These are phyloP conservation scores for Arabis hirsuta DNA, from an alignment of 345 rosid species.

Conservation along the genomic window DNA sequence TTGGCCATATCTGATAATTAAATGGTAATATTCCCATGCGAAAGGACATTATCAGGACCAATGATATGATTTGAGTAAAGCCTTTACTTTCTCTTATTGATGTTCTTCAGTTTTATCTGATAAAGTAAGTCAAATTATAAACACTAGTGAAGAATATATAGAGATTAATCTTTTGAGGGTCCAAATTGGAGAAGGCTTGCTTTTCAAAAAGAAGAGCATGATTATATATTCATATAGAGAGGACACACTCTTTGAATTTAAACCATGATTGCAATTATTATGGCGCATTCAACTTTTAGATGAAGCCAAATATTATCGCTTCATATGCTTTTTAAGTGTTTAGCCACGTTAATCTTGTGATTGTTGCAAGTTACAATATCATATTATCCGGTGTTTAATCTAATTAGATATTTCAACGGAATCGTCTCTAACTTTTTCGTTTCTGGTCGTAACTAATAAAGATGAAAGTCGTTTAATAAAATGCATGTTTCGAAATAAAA, in stretches of 20 bases:
- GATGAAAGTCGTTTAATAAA: too few relatives aligned
- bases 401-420: too few relatives aligned
- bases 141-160: too few relatives aligned
- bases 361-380: too few relatives aligned
- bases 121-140: neutral
- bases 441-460: too few relatives aligned
- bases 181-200: constrained; percentile 14
- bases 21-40: constrained; percentile 1
- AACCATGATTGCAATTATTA: constrained; percentile 21
- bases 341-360: neutral
- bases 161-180: constrained; percentile 1
- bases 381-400: too few relatives aligned
- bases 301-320: neutral
- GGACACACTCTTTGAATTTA: constrained; percentile 4
- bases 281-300: neutral
- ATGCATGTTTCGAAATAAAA: too few relatives aligned
- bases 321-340: neutral
- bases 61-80: neutral
- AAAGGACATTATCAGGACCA: neutral
- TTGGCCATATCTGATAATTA: neutral
- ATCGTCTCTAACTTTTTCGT: too few relatives aligned
- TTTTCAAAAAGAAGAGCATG: neutral
- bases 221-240: constrained; percentile 4
- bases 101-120: neutral
- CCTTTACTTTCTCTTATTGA: neutral